Conservation (phyloP, 164 flowering plant genomes). For the Aristolochia fimbriata region DNA sequence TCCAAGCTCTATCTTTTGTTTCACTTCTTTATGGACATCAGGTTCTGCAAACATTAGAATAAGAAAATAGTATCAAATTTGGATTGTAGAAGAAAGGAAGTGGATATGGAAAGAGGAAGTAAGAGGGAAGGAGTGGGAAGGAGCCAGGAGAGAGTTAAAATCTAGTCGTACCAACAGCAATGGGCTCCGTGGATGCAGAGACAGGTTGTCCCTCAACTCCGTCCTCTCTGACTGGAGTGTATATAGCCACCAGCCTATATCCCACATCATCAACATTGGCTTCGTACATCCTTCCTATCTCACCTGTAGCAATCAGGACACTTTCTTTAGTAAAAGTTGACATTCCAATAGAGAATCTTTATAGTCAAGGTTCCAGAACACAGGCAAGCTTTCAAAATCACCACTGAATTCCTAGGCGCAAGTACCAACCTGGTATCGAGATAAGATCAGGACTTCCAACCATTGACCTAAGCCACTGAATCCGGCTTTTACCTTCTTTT, state of each 20-base stretch:
- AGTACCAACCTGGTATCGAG: slow-evolving; percentile 65
- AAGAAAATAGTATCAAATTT: neutral
- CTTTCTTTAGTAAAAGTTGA: neutral
- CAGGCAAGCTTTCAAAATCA: neutral
- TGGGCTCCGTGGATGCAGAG: slow-evolving; percentile 94
- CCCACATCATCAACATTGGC: slow-evolving; percentile 99
- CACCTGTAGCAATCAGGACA: slow-evolving; percentile 45
- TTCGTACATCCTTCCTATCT: slow-evolving; percentile 90
- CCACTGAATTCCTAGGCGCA: neutral
- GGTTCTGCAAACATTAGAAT: slow-evolving; percentile 60
- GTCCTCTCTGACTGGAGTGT: slow-evolving; percentile 92
- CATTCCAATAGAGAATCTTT: neutral
- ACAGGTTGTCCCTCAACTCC: slow-evolving; percentile 92
- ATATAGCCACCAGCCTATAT: slow-evolving; percentile 80
- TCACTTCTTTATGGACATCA: slow-evolving; percentile 87
- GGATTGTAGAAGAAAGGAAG: neutral
- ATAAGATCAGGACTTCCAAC: slow-evolving; percentile 99
- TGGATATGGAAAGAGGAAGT: neutral
- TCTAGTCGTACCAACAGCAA: slow-evolving; percentile 62
- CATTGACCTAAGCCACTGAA: slow-evolving; percentile 99
- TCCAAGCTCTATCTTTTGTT: slow-evolving; percentile 88
- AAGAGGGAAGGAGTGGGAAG: neutral
- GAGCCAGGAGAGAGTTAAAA: neutral
- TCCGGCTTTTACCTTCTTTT: slow-evolving; percentile 92
- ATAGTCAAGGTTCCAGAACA: neutral